These are phyloP conservation scores for Solanum acaule DNA, from an alignment of 257 asterid genomes.

Conservation along the genomic window DNA sequence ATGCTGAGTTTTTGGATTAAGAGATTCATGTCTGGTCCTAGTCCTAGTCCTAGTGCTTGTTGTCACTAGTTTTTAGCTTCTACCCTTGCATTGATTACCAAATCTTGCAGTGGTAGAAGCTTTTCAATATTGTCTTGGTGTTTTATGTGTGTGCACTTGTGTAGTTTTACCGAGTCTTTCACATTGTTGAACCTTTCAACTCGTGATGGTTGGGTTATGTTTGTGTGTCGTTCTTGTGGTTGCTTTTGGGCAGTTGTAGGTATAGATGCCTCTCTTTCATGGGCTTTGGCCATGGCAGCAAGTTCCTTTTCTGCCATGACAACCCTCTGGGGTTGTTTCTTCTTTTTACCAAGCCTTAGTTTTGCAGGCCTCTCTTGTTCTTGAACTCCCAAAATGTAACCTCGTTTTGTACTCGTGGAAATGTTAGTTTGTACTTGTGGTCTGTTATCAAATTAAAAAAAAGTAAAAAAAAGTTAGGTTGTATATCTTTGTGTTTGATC, in stretches of 20 bases:
- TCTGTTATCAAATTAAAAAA: not conserved
- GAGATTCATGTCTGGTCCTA: conserved; percentile 6
- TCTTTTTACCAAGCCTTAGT: conserved; percentile 48
- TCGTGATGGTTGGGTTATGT: conserved; percentile 22
- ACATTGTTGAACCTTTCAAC: conserved; percentile 7
- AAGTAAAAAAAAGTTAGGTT: not conserved
- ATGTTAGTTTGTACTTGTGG: not conserved
- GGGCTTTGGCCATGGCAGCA: conserved; percentile 67
- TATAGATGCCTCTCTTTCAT: conserved; percentile 24
- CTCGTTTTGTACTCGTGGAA: not conserved
- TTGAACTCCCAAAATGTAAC: conserved; percentile 27
- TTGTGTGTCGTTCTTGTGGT: conserved; percentile 12
- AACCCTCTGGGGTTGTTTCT: conserved; percentile 34
- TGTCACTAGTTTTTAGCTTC: conserved; percentile 30
- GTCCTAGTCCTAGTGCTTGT: conserved; percentile 5
- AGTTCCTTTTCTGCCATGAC: conserved; percentile 46
- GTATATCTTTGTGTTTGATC: not conserved
- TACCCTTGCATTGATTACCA: conserved; percentile 9
- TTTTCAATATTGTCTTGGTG: not conserved
- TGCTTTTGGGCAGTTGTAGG: conserved; percentile 37
- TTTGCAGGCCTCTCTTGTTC: conserved; percentile 53
- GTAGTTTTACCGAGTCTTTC: conserved; percentile 18
- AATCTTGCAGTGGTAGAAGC: conserved; percentile 1
- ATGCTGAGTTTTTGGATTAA: conserved; percentile 28
- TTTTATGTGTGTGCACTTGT: conserved; percentile 2